Evolutionary conservation across 2,329 filamentous ascomycete species (phyloP).

Genomic region (Aaosphaeria pasadenensis): DNA sequence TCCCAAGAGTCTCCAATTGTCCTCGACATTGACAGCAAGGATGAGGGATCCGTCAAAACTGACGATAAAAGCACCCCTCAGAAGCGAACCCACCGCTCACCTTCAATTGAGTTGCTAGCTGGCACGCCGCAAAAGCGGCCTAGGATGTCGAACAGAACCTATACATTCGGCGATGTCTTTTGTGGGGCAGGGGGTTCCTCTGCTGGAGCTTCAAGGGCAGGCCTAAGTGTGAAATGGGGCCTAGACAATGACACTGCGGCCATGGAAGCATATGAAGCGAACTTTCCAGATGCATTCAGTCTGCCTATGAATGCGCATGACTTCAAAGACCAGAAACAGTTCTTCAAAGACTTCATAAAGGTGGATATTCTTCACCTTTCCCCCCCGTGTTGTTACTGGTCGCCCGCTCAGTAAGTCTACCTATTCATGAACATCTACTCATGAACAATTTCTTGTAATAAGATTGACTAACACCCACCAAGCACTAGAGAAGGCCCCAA

Average conservation of each 20-base stretch:
- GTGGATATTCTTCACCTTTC: slow-evolving; percentile 18
- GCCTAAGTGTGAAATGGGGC: slow-evolving; percentile 8
- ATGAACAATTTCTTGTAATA: no score
- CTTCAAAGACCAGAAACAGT: slow-evolving; percentile 6
- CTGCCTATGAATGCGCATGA: slow-evolving; percentile 13
- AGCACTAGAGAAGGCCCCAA: slow-evolving; percentile 14
- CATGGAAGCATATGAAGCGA: slow-evolving; percentile 11
- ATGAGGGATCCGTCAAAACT: background rate
- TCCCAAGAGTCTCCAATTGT: background rate
- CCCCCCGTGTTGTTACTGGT: slow-evolving; percentile 15
- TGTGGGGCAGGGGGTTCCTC: slow-evolving; percentile 22
- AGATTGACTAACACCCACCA: background rate
- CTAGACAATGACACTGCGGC: slow-evolving; percentile 14
- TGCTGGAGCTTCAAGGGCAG: slow-evolving; percentile 16
- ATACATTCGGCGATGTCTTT: slow-evolving; percentile 15
- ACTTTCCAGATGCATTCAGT: slow-evolving; percentile 5
- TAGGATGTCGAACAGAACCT: background rate
- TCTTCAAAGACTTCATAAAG: background rate
- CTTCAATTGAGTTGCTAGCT: slow-evolving; percentile 4
- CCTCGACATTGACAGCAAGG: background rate
- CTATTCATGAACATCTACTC: background rate
- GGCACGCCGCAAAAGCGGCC: background rate
- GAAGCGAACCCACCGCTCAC: background rate
- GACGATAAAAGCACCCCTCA: background rate
- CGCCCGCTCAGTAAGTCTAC: slow-evolving; percentile 14